Evolutionary conservation across 1,284 basidiomycete genomes (phyloP).

Genomic region (Ceratobasidium sp.): DNA sequence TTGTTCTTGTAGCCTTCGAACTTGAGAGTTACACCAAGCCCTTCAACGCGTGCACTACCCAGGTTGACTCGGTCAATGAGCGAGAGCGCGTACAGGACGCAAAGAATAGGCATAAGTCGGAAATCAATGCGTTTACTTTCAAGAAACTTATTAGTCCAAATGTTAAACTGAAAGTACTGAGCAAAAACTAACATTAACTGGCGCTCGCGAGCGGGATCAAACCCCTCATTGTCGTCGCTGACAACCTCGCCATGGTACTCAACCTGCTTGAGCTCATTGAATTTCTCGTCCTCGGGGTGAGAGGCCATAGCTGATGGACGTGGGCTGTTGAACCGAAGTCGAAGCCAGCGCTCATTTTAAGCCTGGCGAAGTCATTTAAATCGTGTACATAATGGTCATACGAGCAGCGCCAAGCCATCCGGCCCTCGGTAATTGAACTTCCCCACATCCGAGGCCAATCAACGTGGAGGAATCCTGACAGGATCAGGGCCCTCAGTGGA

Average conservation of each 20-base stretch:
- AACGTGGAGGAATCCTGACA: too few species aligned
- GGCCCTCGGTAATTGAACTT: background rate
- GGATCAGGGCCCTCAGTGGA: too few species aligned
- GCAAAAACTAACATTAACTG: conserved; percentile 20
- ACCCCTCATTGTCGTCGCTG: conserved; percentile 24
- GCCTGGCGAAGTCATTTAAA: too few species aligned
- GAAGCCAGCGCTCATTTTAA: conserved; percentile 8
- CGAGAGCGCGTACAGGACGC: conserved; percentile 57
- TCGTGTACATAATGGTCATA: background rate
- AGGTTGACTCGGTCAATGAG: conserved; percentile 58
- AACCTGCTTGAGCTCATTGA: conserved; percentile 30
- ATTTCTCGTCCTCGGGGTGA: conserved; percentile 24
- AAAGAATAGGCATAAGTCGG: conserved; percentile 58
- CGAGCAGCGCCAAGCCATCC: conserved; percentile 31
- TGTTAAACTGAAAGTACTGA: background rate
- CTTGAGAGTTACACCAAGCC: conserved; percentile 55
- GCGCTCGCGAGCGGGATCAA: conserved; percentile 25
- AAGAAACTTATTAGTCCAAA: background rate
- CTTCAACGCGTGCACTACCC: conserved; percentile 55
- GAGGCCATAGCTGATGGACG: conserved; percentile 18
- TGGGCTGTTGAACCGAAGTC: background rate
- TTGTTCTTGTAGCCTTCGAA: conserved; percentile 49
- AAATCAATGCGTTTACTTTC: conserved; percentile 53
- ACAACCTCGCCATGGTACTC: conserved; percentile 13
- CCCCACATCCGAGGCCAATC: conserved; percentile 25